phyloP scores from a whole-genome alignment of 192 early-diverging fungal species.

The Bifiguratus adelaidae region DNA sequence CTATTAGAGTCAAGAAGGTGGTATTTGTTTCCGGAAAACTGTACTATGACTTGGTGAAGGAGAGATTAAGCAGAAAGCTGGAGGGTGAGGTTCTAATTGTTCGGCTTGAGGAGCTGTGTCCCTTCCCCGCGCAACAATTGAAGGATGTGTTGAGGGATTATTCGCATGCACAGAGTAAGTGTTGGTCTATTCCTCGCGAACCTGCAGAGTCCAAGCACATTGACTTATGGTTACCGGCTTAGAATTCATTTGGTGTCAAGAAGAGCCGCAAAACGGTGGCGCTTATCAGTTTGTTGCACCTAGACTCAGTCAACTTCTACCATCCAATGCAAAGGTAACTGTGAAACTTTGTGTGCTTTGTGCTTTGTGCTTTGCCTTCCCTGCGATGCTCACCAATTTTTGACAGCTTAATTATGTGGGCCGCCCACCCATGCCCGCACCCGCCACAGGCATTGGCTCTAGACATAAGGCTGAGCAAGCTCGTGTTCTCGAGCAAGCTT shows the following conservation, averaged over 20 bases:
- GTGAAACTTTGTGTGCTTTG: neutral
- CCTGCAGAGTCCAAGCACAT: neutral
- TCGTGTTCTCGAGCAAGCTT: slow-evolving; percentile 36
- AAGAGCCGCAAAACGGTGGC: slow-evolving; percentile 93
- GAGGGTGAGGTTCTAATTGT: slow-evolving; percentile 67
- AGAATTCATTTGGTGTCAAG: slow-evolving; percentile 73
- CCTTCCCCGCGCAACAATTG: slow-evolving; percentile 74
- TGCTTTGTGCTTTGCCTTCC: neutral
- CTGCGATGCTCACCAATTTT: neutral
- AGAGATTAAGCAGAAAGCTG: slow-evolving; percentile 45
- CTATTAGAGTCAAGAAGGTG: slow-evolving; percentile 44
- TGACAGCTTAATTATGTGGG: slow-evolving; percentile 57
- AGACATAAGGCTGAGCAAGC: slow-evolving; percentile 61
- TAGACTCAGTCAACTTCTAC: slow-evolving; percentile 66
- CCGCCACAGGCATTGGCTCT: slow-evolving; percentile 66
- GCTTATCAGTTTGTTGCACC: slow-evolving; percentile 83
- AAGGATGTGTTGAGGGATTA: slow-evolving; percentile 50
- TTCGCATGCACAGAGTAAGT: slow-evolving; percentile 39
- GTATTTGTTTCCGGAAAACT: slow-evolving; percentile 88
- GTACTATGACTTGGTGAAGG: slow-evolving; percentile 87
- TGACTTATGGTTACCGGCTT: neutral
- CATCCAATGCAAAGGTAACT: slow-evolving; percentile 25
- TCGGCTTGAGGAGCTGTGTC: slow-evolving; percentile 80
- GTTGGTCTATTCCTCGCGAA: neutral
- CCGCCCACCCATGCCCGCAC: slow-evolving; percentile 58